A percentile compares a stretch with the other conserved stretches of the same genome.
Conservation (phyloP, 2,329 filamentous ascomycete species). For the Aquanectria penicillioides region DNA sequence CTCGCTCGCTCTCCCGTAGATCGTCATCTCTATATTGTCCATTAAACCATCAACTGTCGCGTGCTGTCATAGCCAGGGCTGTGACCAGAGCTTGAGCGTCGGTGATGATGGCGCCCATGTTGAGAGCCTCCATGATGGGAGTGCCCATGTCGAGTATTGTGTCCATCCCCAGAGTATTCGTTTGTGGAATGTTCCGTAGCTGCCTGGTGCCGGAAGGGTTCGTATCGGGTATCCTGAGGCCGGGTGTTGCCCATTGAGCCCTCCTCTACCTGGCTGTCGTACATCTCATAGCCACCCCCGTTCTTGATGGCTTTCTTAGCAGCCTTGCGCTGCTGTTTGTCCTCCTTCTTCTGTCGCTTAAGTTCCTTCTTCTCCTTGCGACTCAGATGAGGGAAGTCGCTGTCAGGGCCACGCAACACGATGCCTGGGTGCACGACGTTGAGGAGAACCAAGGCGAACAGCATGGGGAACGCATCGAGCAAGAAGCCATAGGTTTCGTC, state of each 20-base stretch:
- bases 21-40: not conserved
- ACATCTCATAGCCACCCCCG: conserved; percentile 24
- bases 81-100: not conserved
- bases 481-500: conserved; percentile 63
- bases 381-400: conserved; percentile 54
- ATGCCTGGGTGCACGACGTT: conserved; percentile 60
- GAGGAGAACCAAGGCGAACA: conserved; percentile 54
- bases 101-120: not conserved
- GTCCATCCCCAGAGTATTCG: no score
- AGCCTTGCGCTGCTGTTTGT: conserved; percentile 35
- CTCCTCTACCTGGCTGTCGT: conserved; percentile 24
- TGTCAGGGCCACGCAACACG: conserved; percentile 55
- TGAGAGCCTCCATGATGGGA: not conserved
- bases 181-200: no score
- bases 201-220: conserved; percentile 2
- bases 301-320: conserved; percentile 37
- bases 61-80: conserved; percentile 10
- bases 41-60: conserved; percentile 16
- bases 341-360: conserved; percentile 48
- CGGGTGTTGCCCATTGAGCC: not conserved
- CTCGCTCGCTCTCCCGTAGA: not conserved
- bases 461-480: conserved; percentile 66
- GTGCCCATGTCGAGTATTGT: not conserved
- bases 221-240: conserved; percentile 3
- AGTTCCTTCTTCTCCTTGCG: conserved; percentile 57